These are phyloP conservation scores for Diaporthe capsici DNA, from an alignment of 2,329 filamentous ascomycete genomes.

Conservation along the genomic window DNA sequence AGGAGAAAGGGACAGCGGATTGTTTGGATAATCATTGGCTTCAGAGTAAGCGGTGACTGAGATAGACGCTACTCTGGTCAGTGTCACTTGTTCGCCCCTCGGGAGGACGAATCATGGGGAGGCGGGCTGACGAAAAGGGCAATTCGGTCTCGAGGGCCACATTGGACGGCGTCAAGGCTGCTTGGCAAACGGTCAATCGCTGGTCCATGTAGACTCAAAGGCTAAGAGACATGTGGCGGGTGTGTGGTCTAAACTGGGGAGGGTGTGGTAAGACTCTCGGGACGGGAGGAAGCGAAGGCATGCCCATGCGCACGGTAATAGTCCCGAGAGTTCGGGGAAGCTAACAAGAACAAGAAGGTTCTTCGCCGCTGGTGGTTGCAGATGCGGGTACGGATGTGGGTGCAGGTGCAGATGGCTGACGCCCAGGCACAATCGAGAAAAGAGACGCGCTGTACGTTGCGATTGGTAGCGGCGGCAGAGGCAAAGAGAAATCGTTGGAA, in stretches of 20 bases:
- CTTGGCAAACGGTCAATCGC: conserved; percentile 18
- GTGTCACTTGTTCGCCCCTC: neutral
- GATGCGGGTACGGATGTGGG: neutral
- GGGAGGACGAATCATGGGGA: conserved; percentile 2
- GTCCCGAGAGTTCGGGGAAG: conserved; percentile 1
- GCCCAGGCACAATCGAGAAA: neutral
- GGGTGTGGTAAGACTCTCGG: conserved; percentile 30
- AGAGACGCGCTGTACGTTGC: neutral
- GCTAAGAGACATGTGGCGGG: neutral
- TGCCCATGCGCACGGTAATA: conserved; percentile 1
- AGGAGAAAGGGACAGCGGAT: neutral
- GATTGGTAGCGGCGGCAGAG: conserved; percentile 2
- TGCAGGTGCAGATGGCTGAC: neutral
- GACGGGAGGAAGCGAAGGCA: conserved; percentile 21
- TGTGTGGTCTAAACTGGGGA: conserved; percentile 12
- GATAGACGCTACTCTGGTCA: conserved; percentile 7
- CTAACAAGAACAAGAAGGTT: neutral
- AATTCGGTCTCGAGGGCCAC: neutral
- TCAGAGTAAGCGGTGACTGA: neutral
- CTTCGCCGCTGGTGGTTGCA: neutral
- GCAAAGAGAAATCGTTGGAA: neutral
- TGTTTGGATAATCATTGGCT: neutral
- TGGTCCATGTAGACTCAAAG: neutral
- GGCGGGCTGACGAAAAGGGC: neutral
- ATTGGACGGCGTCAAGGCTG: conserved; percentile 10